Percentiles rank a stretch among this genome's conserved stretches.
phyloP scores from a whole-genome alignment of 495 filamentous ascomycete genomes.

The Neurospora sublineolata region DNA sequence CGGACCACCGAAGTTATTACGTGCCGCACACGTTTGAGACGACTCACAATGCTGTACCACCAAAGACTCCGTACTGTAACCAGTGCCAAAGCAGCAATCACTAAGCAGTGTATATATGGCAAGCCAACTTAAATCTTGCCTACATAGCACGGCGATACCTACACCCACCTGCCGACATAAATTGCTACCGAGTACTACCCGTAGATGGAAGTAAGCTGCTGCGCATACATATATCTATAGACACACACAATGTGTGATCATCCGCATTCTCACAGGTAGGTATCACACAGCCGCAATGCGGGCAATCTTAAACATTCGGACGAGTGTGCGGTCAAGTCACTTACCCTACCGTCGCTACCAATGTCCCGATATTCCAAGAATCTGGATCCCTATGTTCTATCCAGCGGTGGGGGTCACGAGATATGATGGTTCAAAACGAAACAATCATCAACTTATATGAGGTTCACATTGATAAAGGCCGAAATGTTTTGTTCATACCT shows the following conservation, averaged over 20 bases:
- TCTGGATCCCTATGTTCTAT: background rate
- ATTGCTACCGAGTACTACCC: background rate
- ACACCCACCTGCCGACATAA: background rate
- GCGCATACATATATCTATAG: background rate
- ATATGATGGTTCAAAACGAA: background rate
- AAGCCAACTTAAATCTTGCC: background rate
- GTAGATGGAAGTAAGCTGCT: background rate
- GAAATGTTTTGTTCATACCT: background rate
- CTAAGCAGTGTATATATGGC: background rate
- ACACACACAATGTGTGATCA: background rate
- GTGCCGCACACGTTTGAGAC: background rate
- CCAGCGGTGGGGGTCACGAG: background rate
- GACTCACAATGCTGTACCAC: background rate
- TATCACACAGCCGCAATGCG: background rate
- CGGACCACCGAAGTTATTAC: background rate
- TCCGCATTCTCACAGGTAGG: background rate
- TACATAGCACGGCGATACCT: background rate
- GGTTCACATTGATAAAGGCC: background rate
- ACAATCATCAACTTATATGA: background rate
- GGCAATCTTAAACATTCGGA: background rate
- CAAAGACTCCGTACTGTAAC: background rate
- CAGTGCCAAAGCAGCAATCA: background rate
- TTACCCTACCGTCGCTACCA: background rate
- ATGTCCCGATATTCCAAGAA: background rate
- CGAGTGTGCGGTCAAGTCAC: background rate